phyloP scores from a whole-genome alignment of 2,329 filamentous ascomycete genomes.

The Aspergillus sp. region DNA sequence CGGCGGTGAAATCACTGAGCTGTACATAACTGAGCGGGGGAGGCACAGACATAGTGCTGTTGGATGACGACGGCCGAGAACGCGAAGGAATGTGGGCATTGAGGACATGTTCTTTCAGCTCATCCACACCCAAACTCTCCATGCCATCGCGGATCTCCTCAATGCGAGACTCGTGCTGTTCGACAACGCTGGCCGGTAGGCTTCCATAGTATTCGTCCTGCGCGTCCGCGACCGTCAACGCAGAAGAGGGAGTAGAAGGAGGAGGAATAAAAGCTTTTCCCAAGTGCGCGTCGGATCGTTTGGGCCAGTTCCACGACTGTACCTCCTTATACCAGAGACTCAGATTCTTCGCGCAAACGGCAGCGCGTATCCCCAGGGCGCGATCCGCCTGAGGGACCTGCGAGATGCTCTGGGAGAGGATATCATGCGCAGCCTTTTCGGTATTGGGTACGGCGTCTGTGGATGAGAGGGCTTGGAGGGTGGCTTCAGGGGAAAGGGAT shows the following conservation, averaged over 20 bases:
- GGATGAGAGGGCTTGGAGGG: constrained; percentile 42
- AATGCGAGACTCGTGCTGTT: constrained; percentile 62
- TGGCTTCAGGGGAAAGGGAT: constrained; percentile 48
- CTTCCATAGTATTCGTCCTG: constrained; percentile 57
- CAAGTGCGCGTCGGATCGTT: constrained; percentile 24
- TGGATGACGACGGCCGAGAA: constrained; percentile 45
- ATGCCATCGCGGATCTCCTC: constrained; percentile 57
- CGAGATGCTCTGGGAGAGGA: constrained; percentile 44
- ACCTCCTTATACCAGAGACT: constrained; percentile 53
- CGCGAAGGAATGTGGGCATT: constrained; percentile 64
- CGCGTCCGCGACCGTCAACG: constrained; percentile 5
- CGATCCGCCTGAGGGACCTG: constrained; percentile 49
- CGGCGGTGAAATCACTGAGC: constrained; percentile 81
- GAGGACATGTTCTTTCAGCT: constrained; percentile 81
- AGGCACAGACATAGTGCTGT: constrained; percentile 37
- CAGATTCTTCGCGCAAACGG: constrained; percentile 50
- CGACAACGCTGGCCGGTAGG: constrained; percentile 56
- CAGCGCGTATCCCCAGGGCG: constrained; percentile 51
- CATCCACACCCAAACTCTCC: constrained; percentile 47
- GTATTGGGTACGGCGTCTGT: constrained; percentile 35
- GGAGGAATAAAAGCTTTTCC: constrained; percentile 38
- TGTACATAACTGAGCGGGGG: constrained; percentile 50
- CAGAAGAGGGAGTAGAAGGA: neutral
- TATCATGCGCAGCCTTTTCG: constrained; percentile 30
- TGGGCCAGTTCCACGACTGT: constrained; percentile 52